Evolutionary conservation across 495 filamentous ascomycete species (phyloP).

Genomic region (Elasticomyces elasticus): DNA sequence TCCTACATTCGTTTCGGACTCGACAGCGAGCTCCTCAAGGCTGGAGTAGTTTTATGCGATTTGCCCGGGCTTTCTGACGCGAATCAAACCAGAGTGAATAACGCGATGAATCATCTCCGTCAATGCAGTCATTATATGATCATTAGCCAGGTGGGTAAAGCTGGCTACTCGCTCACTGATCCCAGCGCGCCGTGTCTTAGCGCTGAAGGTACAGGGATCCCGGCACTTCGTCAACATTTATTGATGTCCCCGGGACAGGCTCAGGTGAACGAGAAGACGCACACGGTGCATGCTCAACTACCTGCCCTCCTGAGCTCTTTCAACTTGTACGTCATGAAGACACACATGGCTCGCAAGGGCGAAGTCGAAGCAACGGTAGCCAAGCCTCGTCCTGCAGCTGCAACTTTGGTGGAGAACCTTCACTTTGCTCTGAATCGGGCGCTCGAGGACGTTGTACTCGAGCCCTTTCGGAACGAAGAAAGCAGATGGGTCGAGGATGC

Average conservation of each 20-base stretch:
- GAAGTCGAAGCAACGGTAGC: background rate
- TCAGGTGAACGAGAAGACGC: background rate
- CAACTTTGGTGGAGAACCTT: background rate
- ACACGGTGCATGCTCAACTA: background rate
- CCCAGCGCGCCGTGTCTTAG: background rate
- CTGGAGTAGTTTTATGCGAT: background rate
- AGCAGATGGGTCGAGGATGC: background rate
- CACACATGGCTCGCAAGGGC: background rate
- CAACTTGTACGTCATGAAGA: background rate
- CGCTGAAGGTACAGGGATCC: background rate
- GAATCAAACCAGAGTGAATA: background rate
- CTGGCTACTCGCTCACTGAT: background rate
- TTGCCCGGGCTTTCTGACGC: background rate
- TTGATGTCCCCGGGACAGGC: background rate
- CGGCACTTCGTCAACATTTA: background rate
- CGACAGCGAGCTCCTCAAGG: background rate
- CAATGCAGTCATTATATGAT: background rate
- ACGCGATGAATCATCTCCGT: background rate
- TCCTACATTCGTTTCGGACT: background rate
- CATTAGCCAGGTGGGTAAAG: background rate
- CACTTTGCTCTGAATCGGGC: background rate
- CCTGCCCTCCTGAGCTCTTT: background rate
- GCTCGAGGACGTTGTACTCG: background rate
- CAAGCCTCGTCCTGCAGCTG: background rate
- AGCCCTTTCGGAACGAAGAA: background rate